Conservation (phyloP, 108 stramenopile genomes). For the Pseudonitzschia multistriata region DNA sequence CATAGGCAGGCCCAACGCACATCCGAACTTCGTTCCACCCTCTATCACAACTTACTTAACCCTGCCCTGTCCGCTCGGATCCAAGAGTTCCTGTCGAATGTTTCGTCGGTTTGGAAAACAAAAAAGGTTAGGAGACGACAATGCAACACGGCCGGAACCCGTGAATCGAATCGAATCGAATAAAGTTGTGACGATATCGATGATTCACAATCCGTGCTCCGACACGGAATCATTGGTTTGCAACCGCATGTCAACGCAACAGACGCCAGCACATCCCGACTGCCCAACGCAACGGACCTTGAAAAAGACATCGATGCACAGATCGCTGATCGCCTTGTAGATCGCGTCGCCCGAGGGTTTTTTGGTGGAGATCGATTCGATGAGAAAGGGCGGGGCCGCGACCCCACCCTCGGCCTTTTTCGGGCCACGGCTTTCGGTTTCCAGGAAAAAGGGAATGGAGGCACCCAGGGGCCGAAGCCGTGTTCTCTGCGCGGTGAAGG, state of each 20-base stretch:
- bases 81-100: constrained; percentile 5
- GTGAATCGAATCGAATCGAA: neutral
- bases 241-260: too few species aligned
- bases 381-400: constrained; percentile 37
- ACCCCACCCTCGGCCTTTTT: neutral
- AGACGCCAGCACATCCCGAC: too few species aligned
- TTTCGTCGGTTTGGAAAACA: neutral
- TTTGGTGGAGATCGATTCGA: constrained; percentile 46
- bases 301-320: constrained; percentile 78
- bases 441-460: neutral
- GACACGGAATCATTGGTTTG: neutral
- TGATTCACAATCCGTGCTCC: neutral
- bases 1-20: too few species aligned
- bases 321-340: constrained; percentile 44
- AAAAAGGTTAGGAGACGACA: neutral
- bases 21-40: too few species aligned
- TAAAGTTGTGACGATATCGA: neutral
- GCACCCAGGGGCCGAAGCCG: neutral
- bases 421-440: neutral
- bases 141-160: neutral
- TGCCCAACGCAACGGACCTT: constrained; percentile 39
- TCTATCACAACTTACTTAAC: constrained; percentile 6
- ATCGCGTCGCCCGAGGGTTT: constrained; percentile 18
- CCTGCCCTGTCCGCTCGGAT: constrained; percentile 6
- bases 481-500: too few species aligned